A percentile compares a stretch with the other conserved stretches of the same genome.
These are phyloP conservation scores for Ilex asprella DNA, from an alignment of 257 asterid species.

Conservation along the genomic window DNA sequence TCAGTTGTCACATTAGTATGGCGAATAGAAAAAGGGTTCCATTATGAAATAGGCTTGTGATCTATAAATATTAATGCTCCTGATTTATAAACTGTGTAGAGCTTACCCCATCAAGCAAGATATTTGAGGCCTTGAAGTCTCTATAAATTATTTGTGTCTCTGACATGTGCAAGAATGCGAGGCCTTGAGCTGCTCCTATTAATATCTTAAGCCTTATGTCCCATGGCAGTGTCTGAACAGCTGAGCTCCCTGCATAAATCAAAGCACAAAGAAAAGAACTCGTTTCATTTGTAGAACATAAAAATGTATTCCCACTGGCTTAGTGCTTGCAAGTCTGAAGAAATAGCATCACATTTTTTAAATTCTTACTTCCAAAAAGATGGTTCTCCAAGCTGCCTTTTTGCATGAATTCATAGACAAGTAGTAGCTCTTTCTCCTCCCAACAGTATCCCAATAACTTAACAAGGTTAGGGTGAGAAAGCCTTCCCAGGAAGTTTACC, in stretches of 20 bases:
- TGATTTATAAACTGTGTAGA: too few species aligned
- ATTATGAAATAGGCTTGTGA: too few species aligned
- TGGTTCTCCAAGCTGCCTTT: slow-evolving; percentile 97
- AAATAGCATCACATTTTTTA: neutral
- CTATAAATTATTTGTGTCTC: slow-evolving; percentile 58
- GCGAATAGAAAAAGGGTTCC: too few species aligned
- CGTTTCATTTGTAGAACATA: neutral
- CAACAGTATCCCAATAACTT: slow-evolving; percentile 75
- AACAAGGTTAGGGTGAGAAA: slow-evolving; percentile 79
- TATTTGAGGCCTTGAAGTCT: slow-evolving; percentile 81
- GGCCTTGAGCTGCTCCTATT: slow-evolving; percentile 68
- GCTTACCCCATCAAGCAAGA: slow-evolving; percentile 67
- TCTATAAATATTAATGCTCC: too few species aligned
- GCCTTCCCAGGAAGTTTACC: slow-evolving; percentile 75
- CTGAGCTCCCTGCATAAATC: slow-evolving; percentile 51
- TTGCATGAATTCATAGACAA: slow-evolving; percentile 84
- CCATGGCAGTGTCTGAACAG: slow-evolving; percentile 77
- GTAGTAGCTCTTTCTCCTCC: slow-evolving; percentile 76
- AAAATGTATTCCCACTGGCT: neutral
- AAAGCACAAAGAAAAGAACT: neutral
- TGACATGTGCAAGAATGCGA: slow-evolving; percentile 56
- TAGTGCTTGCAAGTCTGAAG: neutral
- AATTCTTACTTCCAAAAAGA: slow-evolving; percentile 75
- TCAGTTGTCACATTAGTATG: too few species aligned
- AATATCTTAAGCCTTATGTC: slow-evolving; percentile 50